Conservation (phyloP, 805 yeast genomes). For the Spathaspora girioi region DNA sequence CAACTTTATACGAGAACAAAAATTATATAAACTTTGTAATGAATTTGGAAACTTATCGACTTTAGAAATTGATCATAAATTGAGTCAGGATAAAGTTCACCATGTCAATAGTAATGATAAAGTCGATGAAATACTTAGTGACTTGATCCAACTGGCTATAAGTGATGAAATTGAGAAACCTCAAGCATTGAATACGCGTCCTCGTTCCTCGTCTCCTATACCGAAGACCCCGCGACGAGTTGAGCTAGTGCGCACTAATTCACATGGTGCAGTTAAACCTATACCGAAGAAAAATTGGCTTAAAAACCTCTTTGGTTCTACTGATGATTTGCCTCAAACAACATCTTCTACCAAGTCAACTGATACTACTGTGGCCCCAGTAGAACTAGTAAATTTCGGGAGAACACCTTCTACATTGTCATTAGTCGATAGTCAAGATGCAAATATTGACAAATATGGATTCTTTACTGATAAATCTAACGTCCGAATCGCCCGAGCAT, state of each 20-base stretch:
- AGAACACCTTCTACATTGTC: neutral
- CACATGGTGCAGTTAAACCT: neutral
- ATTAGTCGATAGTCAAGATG: neutral
- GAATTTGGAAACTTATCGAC: conserved; percentile 35
- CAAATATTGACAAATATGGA: conserved; percentile 46
- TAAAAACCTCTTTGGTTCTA: conserved; percentile 3
- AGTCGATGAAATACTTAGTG: conserved; percentile 19
- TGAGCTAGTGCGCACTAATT: neutral
- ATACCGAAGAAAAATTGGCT: conserved; percentile 3
- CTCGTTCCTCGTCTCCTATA: neutral
- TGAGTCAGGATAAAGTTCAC: conserved; percentile 12
- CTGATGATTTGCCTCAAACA: neutral
- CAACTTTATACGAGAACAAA: conserved; percentile 31
- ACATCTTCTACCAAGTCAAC: neutral
- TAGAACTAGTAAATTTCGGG: conserved; percentile 5
- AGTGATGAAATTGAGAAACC: conserved; percentile 12
- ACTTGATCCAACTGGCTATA: conserved; percentile 29
- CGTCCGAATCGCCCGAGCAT: neutral
- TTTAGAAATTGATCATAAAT: conserved; percentile 29
- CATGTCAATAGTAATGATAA: conserved; percentile 8
- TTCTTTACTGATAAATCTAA: conserved; percentile 31
- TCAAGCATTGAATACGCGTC: neutral
- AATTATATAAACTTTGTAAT: conserved; percentile 25
- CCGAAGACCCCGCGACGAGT: neutral
- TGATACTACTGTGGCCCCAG: conserved; percentile 3